phyloP scores from a whole-genome alignment of 352 stramenopile genomes.

The Phytopythium aichiense region DNA sequence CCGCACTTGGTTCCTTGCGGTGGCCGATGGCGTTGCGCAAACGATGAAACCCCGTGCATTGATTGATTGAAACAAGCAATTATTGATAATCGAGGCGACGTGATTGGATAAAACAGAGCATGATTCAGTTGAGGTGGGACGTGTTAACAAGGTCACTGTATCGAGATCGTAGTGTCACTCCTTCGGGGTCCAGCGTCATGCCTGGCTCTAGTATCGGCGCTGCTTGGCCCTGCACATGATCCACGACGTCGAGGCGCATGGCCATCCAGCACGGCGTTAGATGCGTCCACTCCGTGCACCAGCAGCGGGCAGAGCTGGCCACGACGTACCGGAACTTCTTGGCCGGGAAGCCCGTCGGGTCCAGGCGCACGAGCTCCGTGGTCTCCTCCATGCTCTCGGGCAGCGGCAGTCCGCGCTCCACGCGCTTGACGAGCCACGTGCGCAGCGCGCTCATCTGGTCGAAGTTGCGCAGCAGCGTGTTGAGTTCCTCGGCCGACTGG shows the following conservation, averaged over 20 bases:
- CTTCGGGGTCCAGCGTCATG: conserved; percentile 3
- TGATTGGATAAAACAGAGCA: conserved; percentile 16
- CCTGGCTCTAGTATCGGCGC: conserved; percentile 51
- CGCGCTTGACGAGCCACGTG: conserved; percentile 77
- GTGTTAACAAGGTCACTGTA: not conserved
- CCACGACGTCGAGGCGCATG: not conserved
- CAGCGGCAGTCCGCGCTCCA: conserved; percentile 67
- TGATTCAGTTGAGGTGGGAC: not conserved
- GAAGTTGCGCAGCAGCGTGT: conserved; percentile 84
- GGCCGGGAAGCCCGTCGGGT: conserved; percentile 81
- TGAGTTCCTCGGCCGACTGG: conserved; percentile 80
- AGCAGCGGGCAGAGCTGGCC: not conserved
- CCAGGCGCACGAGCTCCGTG: conserved; percentile 70
- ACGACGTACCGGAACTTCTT: conserved; percentile 74
- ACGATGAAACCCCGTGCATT: not conserved
- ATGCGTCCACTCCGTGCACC: not conserved
- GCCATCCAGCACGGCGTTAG: conserved; percentile 6
- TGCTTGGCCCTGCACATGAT: conserved; percentile 47
- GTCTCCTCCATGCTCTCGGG: conserved; percentile 77
- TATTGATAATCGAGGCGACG: not conserved
- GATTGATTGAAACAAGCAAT: conserved; percentile 15
- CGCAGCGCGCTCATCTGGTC: conserved; percentile 73
- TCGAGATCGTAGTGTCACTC: conserved; percentile 1
- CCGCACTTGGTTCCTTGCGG: not conserved
- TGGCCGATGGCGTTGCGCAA: conserved; percentile 9